Conservation (phyloP, 2,329 filamentous ascomycete species). For the Penicillium sp. region DNA sequence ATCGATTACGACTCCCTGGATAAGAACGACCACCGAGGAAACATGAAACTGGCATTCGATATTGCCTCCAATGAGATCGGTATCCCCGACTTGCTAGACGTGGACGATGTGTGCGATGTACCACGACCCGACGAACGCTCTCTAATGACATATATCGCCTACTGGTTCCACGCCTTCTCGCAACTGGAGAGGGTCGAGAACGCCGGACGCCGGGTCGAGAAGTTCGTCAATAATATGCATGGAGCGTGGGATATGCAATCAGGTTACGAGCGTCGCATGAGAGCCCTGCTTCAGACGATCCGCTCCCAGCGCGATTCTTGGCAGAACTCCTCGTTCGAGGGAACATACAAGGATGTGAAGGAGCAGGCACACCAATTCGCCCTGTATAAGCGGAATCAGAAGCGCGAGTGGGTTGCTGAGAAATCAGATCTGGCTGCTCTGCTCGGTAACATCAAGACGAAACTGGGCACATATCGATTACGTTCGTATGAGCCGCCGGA, state of each 20-base stretch:
- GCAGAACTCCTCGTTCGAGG: conserved; percentile 81
- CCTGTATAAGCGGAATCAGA: conserved; percentile 86
- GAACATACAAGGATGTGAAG: conserved; percentile 92
- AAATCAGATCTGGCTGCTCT: conserved; percentile 94
- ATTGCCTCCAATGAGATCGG: conserved; percentile 96
- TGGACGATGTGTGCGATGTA: conserved; percentile 97
- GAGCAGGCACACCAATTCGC: conserved; percentile 80
- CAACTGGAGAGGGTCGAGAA: conserved; percentile 99
- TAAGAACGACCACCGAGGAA: conserved; percentile 90
- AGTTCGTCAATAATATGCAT: conserved; percentile 98
- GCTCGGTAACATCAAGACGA: conserved; percentile 98
- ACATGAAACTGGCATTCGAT: conserved; percentile 98
- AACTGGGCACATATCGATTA: conserved; percentile 90
- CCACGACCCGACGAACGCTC: conserved; percentile 93
- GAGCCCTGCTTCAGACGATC: conserved; percentile 76
- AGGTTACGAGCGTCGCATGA: conserved; percentile 90
- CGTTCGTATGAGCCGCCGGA: conserved; percentile 87
- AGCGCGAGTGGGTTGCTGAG: conserved; percentile 95
- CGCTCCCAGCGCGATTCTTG: conserved; percentile 73
- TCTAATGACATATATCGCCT: conserved; percentile 99
- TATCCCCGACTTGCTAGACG: conserved; percentile 92
- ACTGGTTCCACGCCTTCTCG: conserved; percentile 99
- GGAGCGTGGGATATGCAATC: conserved; percentile 99
- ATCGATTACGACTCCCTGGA: conserved; percentile 96
- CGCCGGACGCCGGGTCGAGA: conserved; percentile 91